Conservation (phyloP, 106 monocot genomes). For the Chionographis japonica region DNA sequence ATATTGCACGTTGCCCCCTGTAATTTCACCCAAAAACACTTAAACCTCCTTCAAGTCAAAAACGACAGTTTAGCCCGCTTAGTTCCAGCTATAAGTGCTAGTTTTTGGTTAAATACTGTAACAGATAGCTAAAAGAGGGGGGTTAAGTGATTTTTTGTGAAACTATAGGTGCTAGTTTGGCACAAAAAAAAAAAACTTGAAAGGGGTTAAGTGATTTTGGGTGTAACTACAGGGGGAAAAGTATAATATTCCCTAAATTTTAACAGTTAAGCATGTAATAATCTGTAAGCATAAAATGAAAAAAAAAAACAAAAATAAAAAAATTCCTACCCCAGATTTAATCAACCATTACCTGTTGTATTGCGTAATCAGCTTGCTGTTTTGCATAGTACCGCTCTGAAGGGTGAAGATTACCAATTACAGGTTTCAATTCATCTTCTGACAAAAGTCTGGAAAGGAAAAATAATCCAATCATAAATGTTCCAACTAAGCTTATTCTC, state of each 20-base stretch:
- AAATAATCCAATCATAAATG: slow-evolving; percentile 9
- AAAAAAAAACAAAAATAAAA: background rate
- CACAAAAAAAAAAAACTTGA: no score
- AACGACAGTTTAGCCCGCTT: no score
- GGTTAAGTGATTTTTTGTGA: no score
- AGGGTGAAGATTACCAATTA: slow-evolving; percentile 42
- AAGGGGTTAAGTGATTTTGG: no score
- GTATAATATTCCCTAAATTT: background rate
- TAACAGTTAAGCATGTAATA: background rate
- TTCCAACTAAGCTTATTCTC: background rate
- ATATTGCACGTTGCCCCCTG: no score
- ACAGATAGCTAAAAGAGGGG: no score
- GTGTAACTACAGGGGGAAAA: no score
- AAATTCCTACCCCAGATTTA: background rate
- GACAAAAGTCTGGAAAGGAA: slow-evolving; percentile 45
- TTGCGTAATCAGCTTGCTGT: slow-evolving; percentile 42
- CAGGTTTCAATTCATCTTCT: slow-evolving; percentile 35
- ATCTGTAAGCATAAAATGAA: background rate
- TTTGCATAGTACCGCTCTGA: slow-evolving; percentile 48
- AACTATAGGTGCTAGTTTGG: no score
- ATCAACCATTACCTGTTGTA: slow-evolving; percentile 27
- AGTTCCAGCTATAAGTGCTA: no score
- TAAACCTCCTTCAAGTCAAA: no score
- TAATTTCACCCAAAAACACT: no score
- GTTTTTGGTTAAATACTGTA: no score